Evolutionary conservation across 2,329 filamentous ascomycete species (phyloP), one percentile per base, ranked within the genome.

Genomic region (Cladophialophora chaetospira): DNA sequence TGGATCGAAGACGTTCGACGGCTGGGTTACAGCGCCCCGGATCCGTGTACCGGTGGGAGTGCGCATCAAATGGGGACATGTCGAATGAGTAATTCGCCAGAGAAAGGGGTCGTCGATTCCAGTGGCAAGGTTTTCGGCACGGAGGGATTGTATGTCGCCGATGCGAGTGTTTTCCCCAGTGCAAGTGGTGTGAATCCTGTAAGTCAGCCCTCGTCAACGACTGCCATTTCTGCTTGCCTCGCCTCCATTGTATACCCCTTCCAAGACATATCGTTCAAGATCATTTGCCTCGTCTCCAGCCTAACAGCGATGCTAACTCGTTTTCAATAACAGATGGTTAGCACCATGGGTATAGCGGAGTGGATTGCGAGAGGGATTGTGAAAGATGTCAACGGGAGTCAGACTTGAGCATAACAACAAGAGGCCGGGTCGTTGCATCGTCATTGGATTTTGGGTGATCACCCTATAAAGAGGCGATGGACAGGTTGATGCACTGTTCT

Each of bases 41-140:
- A 81, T 45, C 73, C 72, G 9, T 70, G 64, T 2, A 56, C 69
- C 4, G 75, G 75, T 58, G 63, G 59, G 15, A 75, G 73, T 50
- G 78, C 78, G 1, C 78, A 80, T 61, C 78, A 79, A 66, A 80
- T 80, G 77, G 78, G 78, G 10, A 75, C 75, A 3, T 79, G 77
- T 46, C 72, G 77, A 5, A 80, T 80, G 77, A 74, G 75, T 49
- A 67, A 64, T 11, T 71, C 69, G 4, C 65, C 73, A 2, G 70
- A 70, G 57, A 68, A 69, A 13, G 73, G 76, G 45, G 75, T 79
- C 10, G 77, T 80, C 9, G 75, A 77, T 57, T 66, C 72, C 0
- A 64, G 69, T 11, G 76, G 77, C 31, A 73, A 73, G 61, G 76
- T 80, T 21, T 79, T 77, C 75, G 77, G 71, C 6, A 73, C 71